Percentiles rank a stretch among this genome's conserved stretches.
phyloP scores from a whole-genome alignment of 2,329 filamentous ascomycete genomes.

The Teratosphaeriaceae sp. region DNA sequence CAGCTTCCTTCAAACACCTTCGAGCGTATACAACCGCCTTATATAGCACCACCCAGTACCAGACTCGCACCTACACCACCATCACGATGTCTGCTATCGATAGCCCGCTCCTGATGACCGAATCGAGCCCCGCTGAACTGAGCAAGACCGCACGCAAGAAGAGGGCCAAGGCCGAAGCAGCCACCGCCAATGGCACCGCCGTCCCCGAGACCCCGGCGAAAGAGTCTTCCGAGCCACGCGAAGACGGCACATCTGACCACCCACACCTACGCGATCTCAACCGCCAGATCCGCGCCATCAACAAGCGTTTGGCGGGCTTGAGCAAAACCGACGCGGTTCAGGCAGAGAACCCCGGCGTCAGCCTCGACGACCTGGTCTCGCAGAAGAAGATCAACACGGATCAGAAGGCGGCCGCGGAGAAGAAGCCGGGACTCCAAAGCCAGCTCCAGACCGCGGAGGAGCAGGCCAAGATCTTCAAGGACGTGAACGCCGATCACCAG shows the following conservation, averaged over 20 bases:
- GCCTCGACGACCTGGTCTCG: slow-evolving; percentile 65
- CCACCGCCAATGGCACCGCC: slow-evolving; percentile 22
- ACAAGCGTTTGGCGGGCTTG: slow-evolving; percentile 83
- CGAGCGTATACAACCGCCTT: no score
- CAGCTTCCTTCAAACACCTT: no score
- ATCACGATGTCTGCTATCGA: slow-evolving; percentile 59
- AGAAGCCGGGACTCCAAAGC: slow-evolving; percentile 65
- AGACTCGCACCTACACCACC: no score
- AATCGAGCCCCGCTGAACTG: no score
- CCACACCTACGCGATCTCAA: slow-evolving; percentile 81
- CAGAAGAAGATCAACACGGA: slow-evolving; percentile 71
- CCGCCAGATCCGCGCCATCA: slow-evolving; percentile 88
- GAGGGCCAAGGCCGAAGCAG: slow-evolving; percentile 41
- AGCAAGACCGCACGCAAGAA: slow-evolving; percentile 49
- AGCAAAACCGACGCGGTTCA: slow-evolving; percentile 66
- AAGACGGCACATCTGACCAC: slow-evolving; percentile 60
- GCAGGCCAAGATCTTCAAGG: slow-evolving; percentile 66
- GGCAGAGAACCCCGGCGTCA: slow-evolving; percentile 61
- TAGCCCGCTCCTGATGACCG: slow-evolving; percentile 55
- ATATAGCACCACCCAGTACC: no score
- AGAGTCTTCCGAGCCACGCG: slow-evolving; percentile 19
- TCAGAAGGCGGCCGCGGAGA: slow-evolving; percentile 68
- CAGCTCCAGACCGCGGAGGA: slow-evolving; percentile 66
- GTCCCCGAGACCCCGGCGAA: slow-evolving; percentile 16
- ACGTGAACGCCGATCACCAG: slow-evolving; percentile 67